phyloP scores from a whole-genome alignment of 768 basidiomycete species.

The Kwoniella newhampshirensis region DNA sequence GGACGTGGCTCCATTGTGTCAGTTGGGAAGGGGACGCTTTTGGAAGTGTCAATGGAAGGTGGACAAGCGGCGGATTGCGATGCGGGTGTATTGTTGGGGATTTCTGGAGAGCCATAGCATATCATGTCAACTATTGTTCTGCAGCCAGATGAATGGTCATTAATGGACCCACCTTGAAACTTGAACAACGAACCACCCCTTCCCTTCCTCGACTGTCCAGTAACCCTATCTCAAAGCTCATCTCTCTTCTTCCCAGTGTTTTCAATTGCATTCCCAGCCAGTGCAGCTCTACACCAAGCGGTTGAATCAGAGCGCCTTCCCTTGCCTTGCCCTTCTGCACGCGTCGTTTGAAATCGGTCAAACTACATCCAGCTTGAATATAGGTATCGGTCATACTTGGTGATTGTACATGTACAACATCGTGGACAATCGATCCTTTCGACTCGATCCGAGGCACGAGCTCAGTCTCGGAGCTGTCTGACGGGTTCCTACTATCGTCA shows the following conservation, averaged over 20 bases:
- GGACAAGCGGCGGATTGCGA: conserved; percentile 35
- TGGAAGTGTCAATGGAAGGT: conserved; percentile 45
- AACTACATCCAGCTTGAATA: conserved; percentile 42
- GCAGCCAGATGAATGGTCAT: no score
- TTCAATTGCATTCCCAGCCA: conserved; percentile 42
- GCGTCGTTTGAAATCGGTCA: not conserved
- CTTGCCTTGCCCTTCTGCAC: conserved; percentile 16
- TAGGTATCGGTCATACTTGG: conserved; percentile 34
- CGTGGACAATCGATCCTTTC: conserved; percentile 22
- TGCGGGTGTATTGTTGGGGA: conserved; percentile 29
- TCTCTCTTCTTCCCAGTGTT: conserved; percentile 30
- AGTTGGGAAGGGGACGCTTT: conserved; percentile 19
- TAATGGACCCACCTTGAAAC: conserved; percentile 31
- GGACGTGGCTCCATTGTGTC: conserved; percentile 46
- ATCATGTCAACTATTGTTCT: no score
- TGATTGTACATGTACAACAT: conserved; percentile 46
- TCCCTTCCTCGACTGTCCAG: conserved; percentile 37
- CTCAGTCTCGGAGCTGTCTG: not conserved
- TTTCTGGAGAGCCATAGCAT: conserved; percentile 20
- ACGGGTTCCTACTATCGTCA: no score
- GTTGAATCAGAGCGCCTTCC: not conserved
- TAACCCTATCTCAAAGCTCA: conserved; percentile 44
- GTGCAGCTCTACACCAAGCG: conserved; percentile 38
- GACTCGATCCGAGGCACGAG: conserved; percentile 3
- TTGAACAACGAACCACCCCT: conserved; percentile 38